These are phyloP conservation scores for Mucuna pruriens DNA, from an alignment of 306 rosid genomes.

Conservation along the genomic window DNA sequence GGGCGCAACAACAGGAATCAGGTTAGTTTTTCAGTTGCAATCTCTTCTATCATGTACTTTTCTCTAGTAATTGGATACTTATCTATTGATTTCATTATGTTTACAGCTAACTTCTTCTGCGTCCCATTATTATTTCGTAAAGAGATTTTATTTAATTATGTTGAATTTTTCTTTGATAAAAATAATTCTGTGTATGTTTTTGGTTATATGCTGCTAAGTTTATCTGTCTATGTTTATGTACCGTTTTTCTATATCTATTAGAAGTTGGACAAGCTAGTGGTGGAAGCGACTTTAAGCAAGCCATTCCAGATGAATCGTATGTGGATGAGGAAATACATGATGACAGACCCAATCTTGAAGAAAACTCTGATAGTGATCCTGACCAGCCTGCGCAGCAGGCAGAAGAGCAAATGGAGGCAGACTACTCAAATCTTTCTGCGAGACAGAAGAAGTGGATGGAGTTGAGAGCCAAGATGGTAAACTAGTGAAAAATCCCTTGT, in stretches of 20 bases:
- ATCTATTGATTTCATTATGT: constrained; percentile 7
- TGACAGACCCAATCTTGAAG: constrained; percentile 55
- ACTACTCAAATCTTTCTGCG: constrained; percentile 55
- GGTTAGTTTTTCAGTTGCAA: constrained; percentile 45
- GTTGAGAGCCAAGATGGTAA: constrained; percentile 88
- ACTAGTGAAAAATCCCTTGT: neutral
- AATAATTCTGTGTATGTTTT: neutral
- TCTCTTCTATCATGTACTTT: too few species aligned
- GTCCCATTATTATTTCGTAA: neutral
- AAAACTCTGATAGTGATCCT: constrained; percentile 58
- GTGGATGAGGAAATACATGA: constrained; percentile 57
- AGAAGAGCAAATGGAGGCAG: constrained; percentile 41
- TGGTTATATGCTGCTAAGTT: neutral
- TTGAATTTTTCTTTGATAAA: neutral
- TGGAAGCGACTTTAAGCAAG: constrained; percentile 44
- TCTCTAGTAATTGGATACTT: neutral
- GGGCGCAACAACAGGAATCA: constrained; percentile 46
- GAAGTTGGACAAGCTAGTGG: constrained; percentile 57
- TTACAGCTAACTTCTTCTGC: neutral
- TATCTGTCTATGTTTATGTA: neutral
- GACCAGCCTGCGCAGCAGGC: constrained; percentile 45
- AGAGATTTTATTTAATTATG: neutral
- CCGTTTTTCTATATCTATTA: constrained; percentile 23
- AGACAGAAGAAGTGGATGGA: constrained; percentile 90
- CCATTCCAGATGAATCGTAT: constrained; percentile 40